Percentiles rank a stretch among this genome's conserved stretches.
Evolutionary conservation across 495 filamentous ascomycete genomes (phyloP).

Genomic region (Hypoxylon subgilvum): DNA sequence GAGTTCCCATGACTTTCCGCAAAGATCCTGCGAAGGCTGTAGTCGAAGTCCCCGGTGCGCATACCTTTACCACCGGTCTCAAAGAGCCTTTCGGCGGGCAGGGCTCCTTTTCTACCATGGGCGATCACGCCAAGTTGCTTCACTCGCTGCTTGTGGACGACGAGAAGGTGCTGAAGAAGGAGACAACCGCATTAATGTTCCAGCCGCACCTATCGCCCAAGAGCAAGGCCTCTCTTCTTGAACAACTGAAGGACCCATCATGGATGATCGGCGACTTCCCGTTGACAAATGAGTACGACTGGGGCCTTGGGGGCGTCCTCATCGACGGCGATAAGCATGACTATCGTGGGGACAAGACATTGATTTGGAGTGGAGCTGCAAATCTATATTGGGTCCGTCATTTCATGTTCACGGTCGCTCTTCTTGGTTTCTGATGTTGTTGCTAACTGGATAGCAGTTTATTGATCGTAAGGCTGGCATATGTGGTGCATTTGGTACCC

Average conservation of each 20-base stretch:
- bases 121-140: conserved; percentile 29
- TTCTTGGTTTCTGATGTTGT: neutral
- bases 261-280: conserved; percentile 19
- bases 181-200: conserved; percentile 22
- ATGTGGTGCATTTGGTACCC: conserved; percentile 44
- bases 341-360: conserved; percentile 28
- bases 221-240: conserved; percentile 12
- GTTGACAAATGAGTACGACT: conserved; percentile 26
- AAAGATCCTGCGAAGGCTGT: neutral
- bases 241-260: conserved; percentile 6
- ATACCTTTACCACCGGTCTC: neutral
- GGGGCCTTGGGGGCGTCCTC: conserved; percentile 25
- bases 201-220: conserved; percentile 23
- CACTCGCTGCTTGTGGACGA: conserved; percentile 37
- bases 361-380: conserved; percentile 40
- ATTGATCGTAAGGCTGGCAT: conserved; percentile 44
- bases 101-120: conserved; percentile 9
- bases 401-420: neutral
- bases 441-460: conserved; percentile 33
- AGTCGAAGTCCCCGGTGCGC: conserved; percentile 1
- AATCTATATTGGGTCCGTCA: conserved; percentile 34
- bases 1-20: conserved; percentile 11
- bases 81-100: conserved; percentile 25
- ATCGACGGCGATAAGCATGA: conserved; percentile 30
- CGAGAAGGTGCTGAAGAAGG: conserved; percentile 29